Percentiles rank a stretch among this genome's conserved stretches.
Evolutionary conservation across 176 grass and related monocot genomes (phyloP).

Genomic region (Oryza longistaminata): DNA sequence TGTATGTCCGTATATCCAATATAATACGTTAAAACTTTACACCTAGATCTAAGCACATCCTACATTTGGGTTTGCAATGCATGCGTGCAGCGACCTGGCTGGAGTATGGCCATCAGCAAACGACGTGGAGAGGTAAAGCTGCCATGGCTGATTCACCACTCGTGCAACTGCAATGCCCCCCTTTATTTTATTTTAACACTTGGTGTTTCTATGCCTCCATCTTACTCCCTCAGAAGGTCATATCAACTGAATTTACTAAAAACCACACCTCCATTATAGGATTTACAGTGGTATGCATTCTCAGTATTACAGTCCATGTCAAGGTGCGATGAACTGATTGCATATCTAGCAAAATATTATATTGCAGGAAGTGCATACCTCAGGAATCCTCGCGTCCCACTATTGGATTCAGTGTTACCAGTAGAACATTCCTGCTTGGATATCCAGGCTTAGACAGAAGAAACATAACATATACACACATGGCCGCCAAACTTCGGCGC

Average conservation of each 20-base stretch:
- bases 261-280: neutral
- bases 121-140: neutral
- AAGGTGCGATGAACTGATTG: neutral
- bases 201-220: too few relatives aligned
- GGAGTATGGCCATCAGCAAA: neutral
- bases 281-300: neutral
- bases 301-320: neutral
- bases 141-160: too few relatives aligned
- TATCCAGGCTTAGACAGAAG: slow-evolving; percentile 71
- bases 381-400: slow-evolving; percentile 67
- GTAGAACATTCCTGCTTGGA: slow-evolving; percentile 96
- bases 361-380: slow-evolving; percentile 48
- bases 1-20: too few relatives aligned
- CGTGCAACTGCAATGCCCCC: too few relatives aligned
- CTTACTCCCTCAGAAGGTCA: neutral
- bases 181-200: too few relatives aligned
- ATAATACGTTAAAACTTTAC: too few relatives aligned
- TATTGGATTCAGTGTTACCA: slow-evolving; percentile 74
- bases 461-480: slow-evolving; percentile 76
- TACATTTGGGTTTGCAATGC: neutral
- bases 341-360: slow-evolving; percentile 12
- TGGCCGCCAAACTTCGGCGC: slow-evolving; percentile 71
- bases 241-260: neutral
- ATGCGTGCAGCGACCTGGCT: neutral
- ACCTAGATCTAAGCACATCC: too few relatives aligned